These are phyloP conservation scores for Botryotinia convoluta DNA, from an alignment of 2,329 filamentous ascomycete species.

Conservation along the genomic window DNA sequence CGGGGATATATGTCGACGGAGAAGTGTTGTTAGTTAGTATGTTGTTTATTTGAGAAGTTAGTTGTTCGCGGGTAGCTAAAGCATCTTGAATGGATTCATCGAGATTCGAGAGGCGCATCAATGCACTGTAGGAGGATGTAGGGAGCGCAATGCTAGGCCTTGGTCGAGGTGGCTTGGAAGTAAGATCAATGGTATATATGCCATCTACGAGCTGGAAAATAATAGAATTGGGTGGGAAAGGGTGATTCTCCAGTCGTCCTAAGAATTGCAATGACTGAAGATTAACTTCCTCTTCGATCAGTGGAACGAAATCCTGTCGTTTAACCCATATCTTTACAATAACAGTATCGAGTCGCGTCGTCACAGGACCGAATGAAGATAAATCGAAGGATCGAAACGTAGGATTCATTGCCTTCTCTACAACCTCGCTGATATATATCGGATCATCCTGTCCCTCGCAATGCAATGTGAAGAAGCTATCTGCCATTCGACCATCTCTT, in stretches of 20 bases:
- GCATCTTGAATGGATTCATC: constrained; percentile 92
- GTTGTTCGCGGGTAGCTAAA: constrained; percentile 67
- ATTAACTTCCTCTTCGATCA: constrained; percentile 70
- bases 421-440: constrained; percentile 85
- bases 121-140: constrained; percentile 79
- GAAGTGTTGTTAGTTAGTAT: constrained; percentile 44
- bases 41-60: constrained; percentile 75
- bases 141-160: constrained; percentile 52
- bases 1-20: constrained; percentile 45
- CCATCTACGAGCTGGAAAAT: constrained; percentile 85
- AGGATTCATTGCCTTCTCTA: constrained; percentile 82
- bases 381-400: constrained; percentile 85
- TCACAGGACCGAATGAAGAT: constrained; percentile 55
- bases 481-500: constrained; percentile 69
- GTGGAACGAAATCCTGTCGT: constrained; percentile 55
- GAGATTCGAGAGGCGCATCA: constrained; percentile 85
- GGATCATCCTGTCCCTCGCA: constrained; percentile 64
- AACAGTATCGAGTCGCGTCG: constrained; percentile 64
- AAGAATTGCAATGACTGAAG: constrained; percentile 75
- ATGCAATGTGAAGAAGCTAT: constrained; percentile 87
- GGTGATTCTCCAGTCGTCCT: constrained; percentile 66
- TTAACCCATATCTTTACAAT: constrained; percentile 73
- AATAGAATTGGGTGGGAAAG: constrained; percentile 77
- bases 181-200: constrained; percentile 75
- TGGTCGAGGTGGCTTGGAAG: constrained; percentile 44